Percentiles rank a stretch among this genome's conserved stretches.
These are phyloP conservation scores for Fonsecaea erecta DNA, from an alignment of 2,329 filamentous ascomycete genomes.

Conservation along the genomic window DNA sequence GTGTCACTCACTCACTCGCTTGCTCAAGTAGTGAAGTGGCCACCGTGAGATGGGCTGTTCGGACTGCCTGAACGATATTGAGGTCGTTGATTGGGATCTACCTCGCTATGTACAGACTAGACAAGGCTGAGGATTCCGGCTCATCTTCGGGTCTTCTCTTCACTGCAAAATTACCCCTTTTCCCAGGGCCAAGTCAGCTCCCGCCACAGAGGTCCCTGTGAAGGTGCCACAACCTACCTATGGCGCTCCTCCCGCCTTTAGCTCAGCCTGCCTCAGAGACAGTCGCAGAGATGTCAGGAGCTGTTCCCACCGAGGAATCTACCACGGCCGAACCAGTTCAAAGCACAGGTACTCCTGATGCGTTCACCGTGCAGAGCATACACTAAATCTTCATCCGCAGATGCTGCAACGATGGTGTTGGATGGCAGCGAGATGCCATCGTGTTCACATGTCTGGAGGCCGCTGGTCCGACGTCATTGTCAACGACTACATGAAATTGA, in stretches of 20 bases:
- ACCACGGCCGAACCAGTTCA: slow-evolving; percentile 41
- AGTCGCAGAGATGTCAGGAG: slow-evolving; percentile 36
- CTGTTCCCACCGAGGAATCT: slow-evolving; percentile 45
- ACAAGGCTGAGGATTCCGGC: slow-evolving; percentile 21
- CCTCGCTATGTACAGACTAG: not conserved
- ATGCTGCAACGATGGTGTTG: slow-evolving; percentile 36
- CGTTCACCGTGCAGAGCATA: not conserved
- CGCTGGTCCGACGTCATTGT: not conserved
- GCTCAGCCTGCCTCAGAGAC: slow-evolving; percentile 35
- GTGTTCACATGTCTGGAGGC: too few species aligned
- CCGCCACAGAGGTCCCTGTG: slow-evolving; percentile 32
- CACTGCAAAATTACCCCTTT: not conserved
- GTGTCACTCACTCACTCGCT: too few species aligned
- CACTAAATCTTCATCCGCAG: slow-evolving; percentile 21
- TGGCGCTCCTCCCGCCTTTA: slow-evolving; percentile 33
- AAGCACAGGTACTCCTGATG: slow-evolving; percentile 36
- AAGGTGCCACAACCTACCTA: slow-evolving; percentile 35
- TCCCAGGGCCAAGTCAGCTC: slow-evolving; percentile 8
- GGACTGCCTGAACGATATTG: too few species aligned
- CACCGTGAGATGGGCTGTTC: not conserved
- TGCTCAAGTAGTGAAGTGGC: too few species aligned
- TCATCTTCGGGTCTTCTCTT: slow-evolving; percentile 15
- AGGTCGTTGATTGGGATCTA: too few species aligned
- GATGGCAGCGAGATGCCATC: too few species aligned
- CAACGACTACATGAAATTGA: not conserved